Conservation (phyloP, 2,329 filamentous ascomycete genomes). For the Lachnellula cervina region DNA sequence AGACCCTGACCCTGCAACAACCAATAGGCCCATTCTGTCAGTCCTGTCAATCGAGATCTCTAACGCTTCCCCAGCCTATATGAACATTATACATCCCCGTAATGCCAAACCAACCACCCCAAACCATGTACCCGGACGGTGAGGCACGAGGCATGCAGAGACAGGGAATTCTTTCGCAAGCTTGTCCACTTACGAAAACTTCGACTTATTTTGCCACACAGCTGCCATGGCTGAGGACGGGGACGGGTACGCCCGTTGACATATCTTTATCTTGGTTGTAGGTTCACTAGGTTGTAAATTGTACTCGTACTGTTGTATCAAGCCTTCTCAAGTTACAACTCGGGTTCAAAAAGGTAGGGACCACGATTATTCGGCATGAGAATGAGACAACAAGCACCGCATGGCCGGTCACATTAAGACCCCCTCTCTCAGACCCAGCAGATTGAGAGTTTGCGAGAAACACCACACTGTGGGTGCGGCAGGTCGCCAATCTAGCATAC, state of each 20-base stretch:
- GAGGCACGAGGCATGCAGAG: not conserved
- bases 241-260: not conserved
- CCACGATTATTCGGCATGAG: too few species aligned
- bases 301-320: not conserved
- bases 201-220: not conserved
- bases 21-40: too few species aligned
- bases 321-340: too few species aligned
- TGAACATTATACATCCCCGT: not conserved
- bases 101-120: not conserved
- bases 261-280: not conserved
- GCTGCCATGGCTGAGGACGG: not conserved
- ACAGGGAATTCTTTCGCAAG: slow-evolving; percentile 2
- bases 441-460: not conserved
- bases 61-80: not conserved
- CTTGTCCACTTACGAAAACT: not conserved
- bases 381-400: too few species aligned
- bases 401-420: too few species aligned
- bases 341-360: too few species aligned
- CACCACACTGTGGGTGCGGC: not conserved
- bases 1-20: not conserved
- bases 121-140: not conserved
- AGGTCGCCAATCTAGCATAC: slow-evolving; percentile 3
- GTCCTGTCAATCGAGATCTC: slow-evolving; percentile 4
- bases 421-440: not conserved
- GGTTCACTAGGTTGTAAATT: not conserved